These are phyloP conservation scores for Fusarium sp. DNA, from an alignment of 2,329 filamentous ascomycete genomes.

Conservation along the genomic window DNA sequence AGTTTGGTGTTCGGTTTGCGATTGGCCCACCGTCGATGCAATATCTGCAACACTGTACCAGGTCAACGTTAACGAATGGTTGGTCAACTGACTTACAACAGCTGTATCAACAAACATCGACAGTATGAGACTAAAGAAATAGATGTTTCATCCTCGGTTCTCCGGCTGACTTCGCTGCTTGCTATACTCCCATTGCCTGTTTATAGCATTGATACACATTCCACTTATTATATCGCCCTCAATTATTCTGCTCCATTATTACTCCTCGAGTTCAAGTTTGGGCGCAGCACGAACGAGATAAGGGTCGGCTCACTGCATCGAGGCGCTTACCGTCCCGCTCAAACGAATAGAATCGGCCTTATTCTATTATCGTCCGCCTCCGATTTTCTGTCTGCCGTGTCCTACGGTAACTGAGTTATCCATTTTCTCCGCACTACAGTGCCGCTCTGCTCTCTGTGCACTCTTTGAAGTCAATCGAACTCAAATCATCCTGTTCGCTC, in stretches of 20 bases:
- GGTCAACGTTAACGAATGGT: background rate
- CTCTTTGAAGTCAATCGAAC: background rate
- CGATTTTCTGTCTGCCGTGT: slow-evolving; percentile 1
- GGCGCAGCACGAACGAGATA: slow-evolving; percentile 17
- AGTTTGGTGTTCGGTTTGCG: slow-evolving; percentile 12
- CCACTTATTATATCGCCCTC: background rate
- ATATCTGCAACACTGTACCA: slow-evolving; percentile 13
- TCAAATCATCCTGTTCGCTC: slow-evolving; percentile 2
- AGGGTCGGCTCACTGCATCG: slow-evolving; percentile 27
- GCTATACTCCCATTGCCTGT: background rate
- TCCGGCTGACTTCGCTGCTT: background rate
- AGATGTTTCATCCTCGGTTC: slow-evolving; percentile 6
- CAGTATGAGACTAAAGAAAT: background rate
- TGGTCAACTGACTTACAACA: background rate
- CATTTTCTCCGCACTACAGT: slow-evolving; percentile 14
- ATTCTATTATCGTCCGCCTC: slow-evolving; percentile 16
- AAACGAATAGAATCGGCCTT: slow-evolving; percentile 1
- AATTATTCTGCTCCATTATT: background rate
- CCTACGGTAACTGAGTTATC: slow-evolving; percentile 9
- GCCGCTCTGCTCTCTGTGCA: background rate
- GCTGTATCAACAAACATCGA: slow-evolving; percentile 12
- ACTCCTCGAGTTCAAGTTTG: background rate
- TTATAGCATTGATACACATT: background rate
- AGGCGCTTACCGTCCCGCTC: slow-evolving; percentile 22
- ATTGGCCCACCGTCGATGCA: slow-evolving; percentile 11